Evolutionary conservation across 495 filamentous ascomycete species (phyloP).

Genomic region (Bathelium albidoporum): DNA sequence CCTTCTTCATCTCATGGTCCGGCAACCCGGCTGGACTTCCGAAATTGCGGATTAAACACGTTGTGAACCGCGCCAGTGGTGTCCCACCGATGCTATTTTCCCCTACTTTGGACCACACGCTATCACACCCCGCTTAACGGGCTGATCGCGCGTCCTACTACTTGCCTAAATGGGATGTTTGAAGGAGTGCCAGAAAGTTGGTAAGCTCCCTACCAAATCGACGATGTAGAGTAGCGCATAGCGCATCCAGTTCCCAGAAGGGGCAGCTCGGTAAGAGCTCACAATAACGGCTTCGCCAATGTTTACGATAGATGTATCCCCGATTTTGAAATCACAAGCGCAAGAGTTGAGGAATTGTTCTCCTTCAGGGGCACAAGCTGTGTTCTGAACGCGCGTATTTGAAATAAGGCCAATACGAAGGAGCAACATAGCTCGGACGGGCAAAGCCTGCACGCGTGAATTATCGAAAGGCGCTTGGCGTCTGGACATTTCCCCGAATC

Average conservation of each 20-base stretch:
- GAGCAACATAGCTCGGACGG: too few species aligned
- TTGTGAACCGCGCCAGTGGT: neutral
- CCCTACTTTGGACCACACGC: neutral
- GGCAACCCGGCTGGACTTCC: neutral
- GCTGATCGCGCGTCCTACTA: neutral
- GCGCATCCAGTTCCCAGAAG: too few species aligned
- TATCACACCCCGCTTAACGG: neutral
- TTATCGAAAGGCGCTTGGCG: neutral
- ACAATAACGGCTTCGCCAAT: too few species aligned
- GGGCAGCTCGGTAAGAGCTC: too few species aligned
- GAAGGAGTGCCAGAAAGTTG: neutral
- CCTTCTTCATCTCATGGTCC: neutral
- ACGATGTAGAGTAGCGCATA: too few species aligned
- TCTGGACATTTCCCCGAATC: too few species aligned
- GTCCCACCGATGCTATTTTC: neutral
- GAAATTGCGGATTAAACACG: neutral
- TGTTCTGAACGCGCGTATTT: too few species aligned
- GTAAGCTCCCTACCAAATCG: neutral
- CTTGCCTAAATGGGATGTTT: neutral
- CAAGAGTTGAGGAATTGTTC: too few species aligned
- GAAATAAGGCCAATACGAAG: too few species aligned
- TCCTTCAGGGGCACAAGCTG: too few species aligned
- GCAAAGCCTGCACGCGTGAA: neutral
- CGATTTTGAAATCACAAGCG: too few species aligned
- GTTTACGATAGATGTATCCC: too few species aligned